Evolutionary conservation across 148 eudicot species (phyloP).

Genomic region (Rhododendron mucronatum): DNA sequence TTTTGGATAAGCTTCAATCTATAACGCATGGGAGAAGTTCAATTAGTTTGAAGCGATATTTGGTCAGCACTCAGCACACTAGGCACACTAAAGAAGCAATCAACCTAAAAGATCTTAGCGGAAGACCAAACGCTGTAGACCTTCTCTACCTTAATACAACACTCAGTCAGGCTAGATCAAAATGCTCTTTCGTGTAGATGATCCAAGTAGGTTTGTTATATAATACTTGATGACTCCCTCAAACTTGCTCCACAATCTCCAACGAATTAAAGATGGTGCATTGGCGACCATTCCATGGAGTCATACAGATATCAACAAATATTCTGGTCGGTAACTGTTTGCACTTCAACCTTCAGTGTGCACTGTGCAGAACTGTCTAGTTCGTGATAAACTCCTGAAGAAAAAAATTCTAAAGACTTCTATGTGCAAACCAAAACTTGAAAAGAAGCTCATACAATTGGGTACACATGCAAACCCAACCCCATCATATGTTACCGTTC

Average conservation of each 20-base stretch:
- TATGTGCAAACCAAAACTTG: not conserved
- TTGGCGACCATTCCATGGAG: not conserved
- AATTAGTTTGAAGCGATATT: conserved; percentile 5
- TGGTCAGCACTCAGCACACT: not conserved
- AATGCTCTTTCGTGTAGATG: not conserved
- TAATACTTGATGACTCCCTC: not conserved
- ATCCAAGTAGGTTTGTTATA: not conserved
- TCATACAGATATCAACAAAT: not conserved
- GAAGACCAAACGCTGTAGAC: not conserved
- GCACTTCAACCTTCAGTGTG: not conserved
- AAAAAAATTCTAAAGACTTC: not conserved
- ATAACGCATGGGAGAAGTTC: conserved; percentile 12
- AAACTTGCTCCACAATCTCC: not conserved
- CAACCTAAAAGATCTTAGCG: not conserved
- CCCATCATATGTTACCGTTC: not conserved
- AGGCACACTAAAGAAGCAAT: not conserved
- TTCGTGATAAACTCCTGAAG: not conserved
- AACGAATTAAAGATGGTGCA: not conserved
- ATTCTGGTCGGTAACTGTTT: not conserved
- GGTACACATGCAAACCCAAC: not conserved
- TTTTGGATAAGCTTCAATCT: conserved; percentile 97
- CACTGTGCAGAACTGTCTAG: not conserved
- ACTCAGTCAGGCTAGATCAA: not conserved
- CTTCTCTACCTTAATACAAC: not conserved
- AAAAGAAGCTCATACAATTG: not conserved